These are phyloP conservation scores for Lactarius sanguifluus DNA, from an alignment of 768 basidiomycete species.

Conservation along the genomic window DNA sequence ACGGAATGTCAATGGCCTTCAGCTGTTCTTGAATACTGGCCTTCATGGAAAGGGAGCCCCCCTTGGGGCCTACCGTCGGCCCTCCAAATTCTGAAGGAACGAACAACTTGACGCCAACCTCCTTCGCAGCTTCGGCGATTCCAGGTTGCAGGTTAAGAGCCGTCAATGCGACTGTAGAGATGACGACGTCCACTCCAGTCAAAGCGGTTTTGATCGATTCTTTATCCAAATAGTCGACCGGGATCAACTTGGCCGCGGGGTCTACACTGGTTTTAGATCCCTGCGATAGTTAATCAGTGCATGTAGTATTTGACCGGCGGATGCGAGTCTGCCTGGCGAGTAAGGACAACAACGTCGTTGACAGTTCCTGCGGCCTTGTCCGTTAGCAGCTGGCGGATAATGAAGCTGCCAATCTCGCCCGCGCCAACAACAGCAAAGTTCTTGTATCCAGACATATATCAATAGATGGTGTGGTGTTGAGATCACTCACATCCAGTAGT, in stretches of 20 bases:
- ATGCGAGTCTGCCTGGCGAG: conserved; percentile 14
- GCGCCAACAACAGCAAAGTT: conserved; percentile 25
- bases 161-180: conserved; percentile 16
- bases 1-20: conserved; percentile 18
- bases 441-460: conserved; percentile 23
- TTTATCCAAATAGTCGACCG: conserved; percentile 18
- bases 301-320: background rate
- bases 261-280: background rate
- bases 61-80: conserved; percentile 20
- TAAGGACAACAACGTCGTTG: conserved; percentile 24
- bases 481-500: too few species aligned
- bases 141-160: conserved; percentile 23
- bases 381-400: conserved; percentile 25
- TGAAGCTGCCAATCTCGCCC: conserved; percentile 21
- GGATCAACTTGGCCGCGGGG: conserved; percentile 8
- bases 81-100: conserved; percentile 36
- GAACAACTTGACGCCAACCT: conserved; percentile 34
- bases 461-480: background rate
- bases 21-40: conserved; percentile 7
- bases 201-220: conserved; percentile 16
- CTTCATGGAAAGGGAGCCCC: conserved; percentile 12
- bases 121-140: conserved; percentile 30
- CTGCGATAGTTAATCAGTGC: background rate
- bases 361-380: conserved; percentile 20
- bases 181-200: conserved; percentile 19